Base-by-base conservation (phyloP, 495 filamentous ascomycete genomes). In the Penicillium arizonense region DNA sequence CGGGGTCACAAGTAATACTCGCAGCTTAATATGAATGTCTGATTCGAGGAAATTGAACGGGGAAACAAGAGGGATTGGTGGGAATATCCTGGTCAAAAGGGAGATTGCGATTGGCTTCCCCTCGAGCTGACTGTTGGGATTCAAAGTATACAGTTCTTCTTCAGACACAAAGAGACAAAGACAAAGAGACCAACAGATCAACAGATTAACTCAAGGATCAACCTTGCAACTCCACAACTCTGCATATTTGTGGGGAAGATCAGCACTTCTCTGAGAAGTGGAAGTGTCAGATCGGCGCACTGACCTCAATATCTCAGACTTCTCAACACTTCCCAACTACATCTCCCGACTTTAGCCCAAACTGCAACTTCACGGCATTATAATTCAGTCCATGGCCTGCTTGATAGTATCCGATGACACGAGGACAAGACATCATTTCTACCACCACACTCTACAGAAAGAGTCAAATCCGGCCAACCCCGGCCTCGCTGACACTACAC, bases 31-130 rank as follows among this genome's bases (percentile, higher is more conserved):
- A 1, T 18, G 30, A 39, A 39, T 38, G 32, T 26, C 28, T 41
- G 35, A 49, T 49, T 49, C 36, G 14, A 23, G 37, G 47, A 40
- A 49, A 38, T 38, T 35, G 32, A 28, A 23, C n/a, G 42, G 14
- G 42, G 14, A 28, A 28, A 6, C 26, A 28, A 36, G 26, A 55
- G 12, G 41, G 56, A 65, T 65, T 65, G 59, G 62, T 63, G 62
- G 59, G 43, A 65, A 51, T 55, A 52, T 18, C 21, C 28, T 26
- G 36, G 49, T n/a, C 40, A 43, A 32, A 24, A 20, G 47, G 53
- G 51, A 52, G 58, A 21, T 24, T 33, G 14, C 24, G 30, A 50
- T 40, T 39, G 47, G 28, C 28, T 12, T 20, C 41, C 14, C 12
- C 13, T 44, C 1, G 21, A 37, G 20, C 12, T 24, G 3, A 11